Percentiles rank a stretch among this genome's conserved stretches.
phyloP scores from a whole-genome alignment of 805 yeast genomes.

The Metschnikowia drakensbergensis region DNA sequence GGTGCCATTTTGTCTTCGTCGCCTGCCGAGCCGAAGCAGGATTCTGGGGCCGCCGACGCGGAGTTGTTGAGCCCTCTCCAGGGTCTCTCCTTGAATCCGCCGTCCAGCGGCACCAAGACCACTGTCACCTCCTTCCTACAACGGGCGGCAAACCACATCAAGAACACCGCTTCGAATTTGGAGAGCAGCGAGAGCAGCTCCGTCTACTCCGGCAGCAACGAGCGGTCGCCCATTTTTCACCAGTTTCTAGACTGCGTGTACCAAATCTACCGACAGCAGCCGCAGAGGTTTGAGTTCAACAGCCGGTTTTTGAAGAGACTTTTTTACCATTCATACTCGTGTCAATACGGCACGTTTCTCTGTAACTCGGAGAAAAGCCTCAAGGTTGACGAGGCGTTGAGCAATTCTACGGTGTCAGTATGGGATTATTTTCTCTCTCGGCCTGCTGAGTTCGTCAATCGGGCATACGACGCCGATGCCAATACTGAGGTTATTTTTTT shows the following conservation, averaged over 20 bases:
- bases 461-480: slow-evolving; percentile 35
- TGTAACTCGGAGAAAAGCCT: slow-evolving; percentile 68
- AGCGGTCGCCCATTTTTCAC: slow-evolving; percentile 81
- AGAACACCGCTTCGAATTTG: slow-evolving; percentile 29
- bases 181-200: slow-evolving; percentile 2
- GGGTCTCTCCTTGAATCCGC: background rate
- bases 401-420: slow-evolving; percentile 61
- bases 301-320: slow-evolving; percentile 82
- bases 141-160: slow-evolving; percentile 40
- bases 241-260: slow-evolving; percentile 89
- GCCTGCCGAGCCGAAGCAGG: slow-evolving; percentile 15
- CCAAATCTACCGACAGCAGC: slow-evolving; percentile 70
- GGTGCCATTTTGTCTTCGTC: slow-evolving; percentile 33
- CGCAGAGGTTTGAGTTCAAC: slow-evolving; percentile 76
- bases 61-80: slow-evolving; percentile 4
- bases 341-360: slow-evolving; percentile 91
- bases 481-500: slow-evolving; percentile 47
- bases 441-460: slow-evolving; percentile 61
- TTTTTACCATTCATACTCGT: slow-evolving; percentile 83
- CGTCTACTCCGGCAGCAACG: slow-evolving; percentile 34
- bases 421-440: slow-evolving; percentile 93
- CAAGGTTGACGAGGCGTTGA: slow-evolving; percentile 33
- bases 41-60: slow-evolving; percentile 7
- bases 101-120: slow-evolving; percentile 17
- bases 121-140: slow-evolving; percentile 34